Evolutionary conservation across 768 basidiomycete species (phyloP), one percentile per base, ranked within the genome.

Genomic region (Plicaturopsis crispa): DNA sequence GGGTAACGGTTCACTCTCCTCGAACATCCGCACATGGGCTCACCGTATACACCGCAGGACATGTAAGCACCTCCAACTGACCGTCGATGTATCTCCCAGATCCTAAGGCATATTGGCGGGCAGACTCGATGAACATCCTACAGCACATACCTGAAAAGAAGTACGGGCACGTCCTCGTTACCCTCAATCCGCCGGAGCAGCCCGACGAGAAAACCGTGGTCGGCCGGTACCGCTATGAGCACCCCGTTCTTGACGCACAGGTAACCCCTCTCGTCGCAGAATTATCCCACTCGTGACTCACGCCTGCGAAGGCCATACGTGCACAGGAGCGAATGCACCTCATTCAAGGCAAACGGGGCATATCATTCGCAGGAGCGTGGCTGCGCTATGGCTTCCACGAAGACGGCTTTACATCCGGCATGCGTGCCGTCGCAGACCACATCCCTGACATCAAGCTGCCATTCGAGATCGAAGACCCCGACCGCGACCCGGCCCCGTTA

Each of bases 331-430:
- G 63, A 18, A 69, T 85, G 52, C 52, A 53, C 35, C 53, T 50
- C 12, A 86, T 86, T 39, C 84, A 87, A 57, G 73, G 73, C 48
- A 67, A 49, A 33, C 69, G 80, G 6, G 70, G 72, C 4, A 70
- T 85, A 46, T 69, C 78, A 6, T 73, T 61, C 47, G 69, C 65
- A 2, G 81, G 83, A 7, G 84, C 84, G 18, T 88, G 80, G 65
- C 67, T 78, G 32, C 74, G 74, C 40, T 86, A 84, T 48, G 84
- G 84, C 13, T 86, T 88, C 66, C 84, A 89, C 59, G 84, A 87
- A 58, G 86, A 86, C 50, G 83, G 80, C 2, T 85, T 85, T 53
- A 59, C 70, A 2, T 60, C 65, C 1, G 70, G 69, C 6, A 48
- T 72, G 8, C 54, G 55, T 32, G 62, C 56, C 6, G 63, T 54